Base-by-base conservation (phyloP, 345 rosid species). In the Euphorbia tirucalli region DNA sequence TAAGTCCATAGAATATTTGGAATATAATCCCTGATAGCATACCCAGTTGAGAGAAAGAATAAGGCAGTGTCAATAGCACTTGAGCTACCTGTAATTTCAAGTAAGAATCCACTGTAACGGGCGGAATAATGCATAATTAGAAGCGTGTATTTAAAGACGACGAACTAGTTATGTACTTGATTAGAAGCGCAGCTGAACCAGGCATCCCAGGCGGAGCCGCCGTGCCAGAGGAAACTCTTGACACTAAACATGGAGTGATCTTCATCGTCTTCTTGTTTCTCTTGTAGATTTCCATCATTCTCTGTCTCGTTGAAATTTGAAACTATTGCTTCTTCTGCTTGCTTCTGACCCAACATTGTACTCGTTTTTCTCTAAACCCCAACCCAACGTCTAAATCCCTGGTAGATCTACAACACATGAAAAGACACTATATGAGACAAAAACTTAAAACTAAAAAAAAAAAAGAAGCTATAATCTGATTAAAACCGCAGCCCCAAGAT, bases 171-270 rank as follows among this genome's bases (percentile, higher is more conserved):
- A n/a, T n/a, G 8, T 80, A 91, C 98, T 75, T 94, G 99, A 82
- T 95, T 95, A 66, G 99, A 95, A 71, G 99, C 93, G 50, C 98
- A 95, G 55, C 98, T 92, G 88, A 95, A 95, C 99, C 99, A 95
- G 52, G 99, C 99, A 75, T 95, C 99, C 99, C 99, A 95, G 62
- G 78, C 90, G 2, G 99, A 95, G 70, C 99, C 99, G 39, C 99
- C 99, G 44, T 95, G 99, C 99, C 99, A 95, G 35, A 95, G 87
- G 66, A 87, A 18, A 81, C 69, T 89, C 78, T 88, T 95, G 71
- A 95, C 72, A 56, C 77, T 74, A 14, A 89, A 82, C 70, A 85
- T 68, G 16, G 95, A 82, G 30, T 72, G 73, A 2, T 85, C 55
- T 60, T 81, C 83, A 25, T 78, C 87, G 0, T 85, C 55, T 60